Evolutionary conservation across 768 basidiomycete genomes (phyloP), one percentile per base, ranked within the genome.

Genomic region (Scleroderma citrinum): DNA sequence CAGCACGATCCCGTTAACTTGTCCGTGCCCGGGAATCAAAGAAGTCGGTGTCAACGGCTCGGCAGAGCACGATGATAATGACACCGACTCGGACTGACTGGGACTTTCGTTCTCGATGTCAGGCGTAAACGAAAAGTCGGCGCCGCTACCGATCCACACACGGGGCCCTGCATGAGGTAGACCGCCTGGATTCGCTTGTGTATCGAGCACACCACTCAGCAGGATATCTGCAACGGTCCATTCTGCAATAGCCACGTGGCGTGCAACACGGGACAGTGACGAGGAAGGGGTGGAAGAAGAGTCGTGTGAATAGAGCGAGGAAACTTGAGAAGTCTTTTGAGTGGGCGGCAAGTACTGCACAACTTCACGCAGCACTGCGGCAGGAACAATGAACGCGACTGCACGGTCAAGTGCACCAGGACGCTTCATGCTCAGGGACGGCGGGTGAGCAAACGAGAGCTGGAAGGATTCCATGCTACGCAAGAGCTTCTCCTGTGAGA

Each of bases 391-490:
- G 56, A 58, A 68, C 32, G 65, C 63, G 6, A 57, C 49, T 16
- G 60, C 57, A 26, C 56, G 60, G 38, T 60, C 60, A 17, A 59
- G 23, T 2, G 50, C 48, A 37, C 54, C 57, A 38, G 48, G 54
- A 11, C 41, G 31, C 19, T 38, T 35, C 53, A 50, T 17, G 48
- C 39, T 12, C 46, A 20, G 16, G 39, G 48, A 17, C 62, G 62
- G 51, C 1, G 40, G 47, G 17, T 52, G 56, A 10, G 63, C 59
- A 53, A 69, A 72, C 1, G 69, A 67, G 16, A 69, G 54, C 26
- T 70, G 63, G 56, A 71, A 72, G 7, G 68, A 48, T 49, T 73
- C 71, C 30, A 71, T 59, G 56, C 58, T 65, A 30, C 64, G 58
- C n/a, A 72, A 57, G 29, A 69, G 60, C 48, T 62, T 66, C 7